These are phyloP conservation scores for Aspergillus viridinutans DNA, from an alignment of 2,329 filamentous ascomycete genomes.

Conservation along the genomic window DNA sequence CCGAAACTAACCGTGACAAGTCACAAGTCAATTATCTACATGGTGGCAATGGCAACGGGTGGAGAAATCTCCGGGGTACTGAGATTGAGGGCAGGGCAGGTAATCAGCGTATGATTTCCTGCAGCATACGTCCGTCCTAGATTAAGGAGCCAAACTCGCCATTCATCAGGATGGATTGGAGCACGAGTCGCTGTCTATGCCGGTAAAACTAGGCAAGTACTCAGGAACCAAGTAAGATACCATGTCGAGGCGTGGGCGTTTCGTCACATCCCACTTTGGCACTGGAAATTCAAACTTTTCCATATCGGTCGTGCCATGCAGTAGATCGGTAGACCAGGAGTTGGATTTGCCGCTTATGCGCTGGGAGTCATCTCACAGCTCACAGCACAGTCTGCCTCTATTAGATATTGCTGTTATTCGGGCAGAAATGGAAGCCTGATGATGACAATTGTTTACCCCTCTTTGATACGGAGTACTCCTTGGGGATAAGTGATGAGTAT, in stretches of 20 bases:
- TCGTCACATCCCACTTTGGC: neutral
- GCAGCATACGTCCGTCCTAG: no score
- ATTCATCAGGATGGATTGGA: neutral
- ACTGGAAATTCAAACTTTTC: neutral
- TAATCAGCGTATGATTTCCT: no score
- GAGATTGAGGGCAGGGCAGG: no score
- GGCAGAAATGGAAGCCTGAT: neutral
- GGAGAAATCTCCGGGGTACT: neutral
- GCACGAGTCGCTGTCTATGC: neutral
- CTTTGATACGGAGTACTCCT: neutral
- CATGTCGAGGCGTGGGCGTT: neutral
- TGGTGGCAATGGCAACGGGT: neutral
- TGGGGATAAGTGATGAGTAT: neutral
- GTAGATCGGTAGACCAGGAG: neutral
- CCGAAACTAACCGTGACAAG: neutral
- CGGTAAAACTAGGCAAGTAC: neutral
- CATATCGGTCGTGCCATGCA: neutral
- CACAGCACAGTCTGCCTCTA: neutral
- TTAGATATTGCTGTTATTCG: neutral
- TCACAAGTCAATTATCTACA: neutral
- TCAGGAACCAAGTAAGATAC: neutral
- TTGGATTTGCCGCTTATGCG: neutral
- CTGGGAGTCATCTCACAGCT: neutral
- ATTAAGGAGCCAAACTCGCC: neutral
- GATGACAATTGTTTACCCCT: neutral